Conservation (phyloP, 2,329 filamentous ascomycete species). For the Aspergillus sojae region DNA sequence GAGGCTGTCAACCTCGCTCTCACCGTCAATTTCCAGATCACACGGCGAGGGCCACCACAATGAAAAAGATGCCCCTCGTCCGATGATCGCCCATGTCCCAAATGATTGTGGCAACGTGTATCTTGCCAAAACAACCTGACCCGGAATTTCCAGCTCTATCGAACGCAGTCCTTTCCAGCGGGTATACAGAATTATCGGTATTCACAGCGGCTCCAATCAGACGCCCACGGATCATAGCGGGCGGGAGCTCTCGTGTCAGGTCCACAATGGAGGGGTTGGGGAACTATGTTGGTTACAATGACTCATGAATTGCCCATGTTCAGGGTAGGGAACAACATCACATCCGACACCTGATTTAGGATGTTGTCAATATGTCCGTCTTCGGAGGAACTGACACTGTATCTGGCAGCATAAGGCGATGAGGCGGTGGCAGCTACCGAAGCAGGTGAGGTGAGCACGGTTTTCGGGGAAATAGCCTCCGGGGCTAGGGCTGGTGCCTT, state of each 20-base stretch:
- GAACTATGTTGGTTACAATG: conserved; percentile 2
- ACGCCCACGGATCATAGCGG: neutral
- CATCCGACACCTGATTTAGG: conserved; percentile 36
- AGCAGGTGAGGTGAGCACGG: conserved; percentile 13
- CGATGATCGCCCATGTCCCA: neutral
- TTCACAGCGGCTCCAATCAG: neutral
- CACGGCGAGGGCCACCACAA: neutral
- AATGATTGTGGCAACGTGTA: neutral
- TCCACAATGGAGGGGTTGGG: neutral
- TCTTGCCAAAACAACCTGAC: neutral
- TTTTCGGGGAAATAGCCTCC: conserved; percentile 16
- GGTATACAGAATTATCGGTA: neutral
- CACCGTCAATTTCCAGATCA: neutral
- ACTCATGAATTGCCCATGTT: conserved; percentile 19
- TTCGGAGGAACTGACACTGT: conserved; percentile 18
- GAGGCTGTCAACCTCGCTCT: neutral
- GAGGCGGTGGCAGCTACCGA: conserved; percentile 8
- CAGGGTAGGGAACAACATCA: conserved; percentile 40
- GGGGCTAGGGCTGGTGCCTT: conserved; percentile 7
- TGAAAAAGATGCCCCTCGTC: neutral
- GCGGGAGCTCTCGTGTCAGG: neutral
- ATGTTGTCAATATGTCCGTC: conserved; percentile 35
- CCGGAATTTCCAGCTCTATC: neutral
- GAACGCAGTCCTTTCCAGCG: neutral
- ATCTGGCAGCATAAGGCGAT: conserved; percentile 11